Conservation (phyloP, 164 flowering plant species). For the Tetrastigma voinierianum region DNA sequence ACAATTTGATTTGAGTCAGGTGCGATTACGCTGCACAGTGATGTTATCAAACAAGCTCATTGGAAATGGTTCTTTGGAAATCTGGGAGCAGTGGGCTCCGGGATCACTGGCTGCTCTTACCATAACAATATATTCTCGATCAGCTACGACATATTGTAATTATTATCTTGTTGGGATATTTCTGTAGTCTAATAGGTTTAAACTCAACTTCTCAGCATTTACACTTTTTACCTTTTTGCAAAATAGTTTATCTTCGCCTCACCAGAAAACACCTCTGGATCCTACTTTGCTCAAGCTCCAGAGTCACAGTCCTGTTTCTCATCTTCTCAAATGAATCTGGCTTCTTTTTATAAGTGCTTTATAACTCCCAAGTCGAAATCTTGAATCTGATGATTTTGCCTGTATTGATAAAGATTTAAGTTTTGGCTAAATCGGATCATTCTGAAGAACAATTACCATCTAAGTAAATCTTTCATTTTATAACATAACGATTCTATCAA, state of each 20-base stretch:
- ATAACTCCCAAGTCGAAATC: not conserved
- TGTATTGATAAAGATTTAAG: not conserved
- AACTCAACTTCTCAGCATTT: not conserved
- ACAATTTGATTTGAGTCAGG: constrained; percentile 42
- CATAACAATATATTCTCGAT: constrained; percentile 68
- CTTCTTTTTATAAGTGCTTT: constrained; percentile 76
- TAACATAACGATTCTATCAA: constrained; percentile 52
- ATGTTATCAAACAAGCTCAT: constrained; percentile 86
- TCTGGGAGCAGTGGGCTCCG: constrained; percentile 49
- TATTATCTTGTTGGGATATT: not conserved
- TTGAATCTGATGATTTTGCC: not conserved
- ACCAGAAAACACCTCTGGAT: constrained; percentile 81
- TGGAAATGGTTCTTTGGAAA: constrained; percentile 77
- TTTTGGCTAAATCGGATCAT: not conserved
- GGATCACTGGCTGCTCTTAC: constrained; percentile 79
- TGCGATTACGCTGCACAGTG: constrained; percentile 84
- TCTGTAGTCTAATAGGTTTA: not conserved
- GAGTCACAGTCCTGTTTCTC: constrained; percentile 74
- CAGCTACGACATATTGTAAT: constrained; percentile 63
- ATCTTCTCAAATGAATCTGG: constrained; percentile 86
- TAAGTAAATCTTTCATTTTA: not conserved
- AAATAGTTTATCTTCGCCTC: constrained; percentile 96
- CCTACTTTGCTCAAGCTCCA: constrained; percentile 82
- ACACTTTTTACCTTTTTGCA: not conserved
- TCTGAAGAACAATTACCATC: not conserved